These are phyloP conservation scores for Aspergillus taichungensis DNA, from an alignment of 495 filamentous ascomycete species.

Conservation along the genomic window DNA sequence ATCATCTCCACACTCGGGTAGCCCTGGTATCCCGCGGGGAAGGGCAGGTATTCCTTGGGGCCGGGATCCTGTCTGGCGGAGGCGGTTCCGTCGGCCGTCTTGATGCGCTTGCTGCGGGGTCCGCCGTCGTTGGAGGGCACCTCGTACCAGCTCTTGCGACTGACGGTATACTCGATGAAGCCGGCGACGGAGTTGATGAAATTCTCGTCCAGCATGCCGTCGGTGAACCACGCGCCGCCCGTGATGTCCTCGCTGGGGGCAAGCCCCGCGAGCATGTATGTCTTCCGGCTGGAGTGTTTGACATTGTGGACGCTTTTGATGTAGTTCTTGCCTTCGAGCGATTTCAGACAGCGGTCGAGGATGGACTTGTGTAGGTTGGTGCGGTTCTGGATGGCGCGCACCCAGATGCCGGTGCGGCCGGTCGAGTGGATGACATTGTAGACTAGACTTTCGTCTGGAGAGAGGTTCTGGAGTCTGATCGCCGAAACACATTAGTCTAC, in stretches of 20 bases:
- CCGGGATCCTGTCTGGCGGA: constrained; percentile 25
- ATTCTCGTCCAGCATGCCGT: constrained; percentile 74
- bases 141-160: constrained; percentile 58
- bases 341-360: constrained; percentile 66
- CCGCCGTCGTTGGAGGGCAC: constrained; percentile 16
- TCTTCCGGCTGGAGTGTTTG: constrained; percentile 52
- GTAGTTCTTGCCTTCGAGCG: constrained; percentile 72
- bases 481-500: background rate
- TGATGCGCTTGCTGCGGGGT: constrained; percentile 31
- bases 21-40: constrained; percentile 55
- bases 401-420: constrained; percentile 78
- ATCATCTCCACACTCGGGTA: constrained; percentile 74
- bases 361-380: constrained; percentile 72
- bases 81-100: constrained; percentile 31
- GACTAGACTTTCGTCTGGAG: constrained; percentile 64
- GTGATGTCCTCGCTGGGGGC: constrained; percentile 79
- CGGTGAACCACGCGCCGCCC: constrained; percentile 88
- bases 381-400: constrained; percentile 62
- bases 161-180: constrained; percentile 64
- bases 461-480: constrained; percentile 54
- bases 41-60: constrained; percentile 44
- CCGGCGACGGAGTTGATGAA: constrained; percentile 67
- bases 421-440: constrained; percentile 80
- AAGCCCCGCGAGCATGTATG: constrained; percentile 57
- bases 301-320: constrained; percentile 66